Conservation (phyloP, 192 early-diverging fungal genomes). For the Paraglomus occultum region DNA sequence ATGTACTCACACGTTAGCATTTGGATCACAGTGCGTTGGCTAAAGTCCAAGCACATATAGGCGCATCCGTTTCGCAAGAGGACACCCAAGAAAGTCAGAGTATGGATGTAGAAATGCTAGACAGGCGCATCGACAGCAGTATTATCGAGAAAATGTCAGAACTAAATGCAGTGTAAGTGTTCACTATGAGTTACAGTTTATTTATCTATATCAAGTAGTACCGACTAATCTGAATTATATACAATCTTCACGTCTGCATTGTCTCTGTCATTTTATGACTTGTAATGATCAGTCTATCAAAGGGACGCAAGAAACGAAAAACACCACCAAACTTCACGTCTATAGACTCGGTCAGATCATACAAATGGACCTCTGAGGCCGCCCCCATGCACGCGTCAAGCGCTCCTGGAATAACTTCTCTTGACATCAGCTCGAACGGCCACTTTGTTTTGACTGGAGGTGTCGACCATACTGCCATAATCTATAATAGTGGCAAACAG, state of each 20-base stretch:
- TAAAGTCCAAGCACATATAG: constrained; percentile 60
- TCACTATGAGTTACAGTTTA: not conserved
- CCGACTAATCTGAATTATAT: too few relatives aligned
- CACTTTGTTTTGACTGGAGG: constrained; percentile 75
- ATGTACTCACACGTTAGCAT: not conserved
- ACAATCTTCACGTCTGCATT: too few relatives aligned
- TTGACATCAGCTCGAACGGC: constrained; percentile 58
- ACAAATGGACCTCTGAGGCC: constrained; percentile 45
- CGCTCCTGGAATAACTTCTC: constrained; percentile 62
- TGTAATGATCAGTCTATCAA: constrained; percentile 51
- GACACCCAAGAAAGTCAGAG: constrained; percentile 32
- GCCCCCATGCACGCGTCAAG: constrained; percentile 71
- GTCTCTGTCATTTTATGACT: constrained; percentile 21
- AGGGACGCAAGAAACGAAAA: constrained; percentile 80
- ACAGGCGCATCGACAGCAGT: constrained; percentile 39
- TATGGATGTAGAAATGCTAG: constrained; percentile 54
- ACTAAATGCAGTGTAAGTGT: constrained; percentile 49
- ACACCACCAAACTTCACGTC: constrained; percentile 67
- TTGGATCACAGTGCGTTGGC: constrained; percentile 46
- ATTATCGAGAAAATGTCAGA: constrained; percentile 52
- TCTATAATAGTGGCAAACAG: constrained; percentile 65
- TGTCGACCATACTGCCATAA: constrained; percentile 70
- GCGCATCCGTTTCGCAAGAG: constrained; percentile 40
- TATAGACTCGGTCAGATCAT: constrained; percentile 64
- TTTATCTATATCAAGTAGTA: not conserved